Conservation (phyloP, 23 red algal genomes). For the Gracilaria domingensis region DNA sequence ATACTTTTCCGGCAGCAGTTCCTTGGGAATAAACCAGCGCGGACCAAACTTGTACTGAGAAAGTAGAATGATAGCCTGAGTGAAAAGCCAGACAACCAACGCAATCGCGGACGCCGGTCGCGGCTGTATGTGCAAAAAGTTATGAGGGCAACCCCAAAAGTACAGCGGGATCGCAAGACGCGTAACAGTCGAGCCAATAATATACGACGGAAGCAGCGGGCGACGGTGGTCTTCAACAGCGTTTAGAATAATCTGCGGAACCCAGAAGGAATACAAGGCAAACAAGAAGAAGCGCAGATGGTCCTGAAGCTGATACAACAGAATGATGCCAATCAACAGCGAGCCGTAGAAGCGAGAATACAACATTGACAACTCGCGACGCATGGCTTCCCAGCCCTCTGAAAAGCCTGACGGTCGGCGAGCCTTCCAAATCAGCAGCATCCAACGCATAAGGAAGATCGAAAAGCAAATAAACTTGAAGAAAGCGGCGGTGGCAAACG, state of each 20-base stretch:
- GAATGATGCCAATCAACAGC: constrained; percentile 83
- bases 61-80: constrained; percentile 73
- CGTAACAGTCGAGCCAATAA: constrained; percentile 64
- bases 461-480: constrained; percentile 95
- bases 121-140: constrained; percentile 90
- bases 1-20: constrained; percentile 89
- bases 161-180: constrained; percentile 85
- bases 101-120: constrained; percentile 54
- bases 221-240: constrained; percentile 77
- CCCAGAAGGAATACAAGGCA: constrained; percentile 86
- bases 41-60: constrained; percentile 85
- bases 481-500: constrained; percentile 94
- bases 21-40: constrained; percentile 92
- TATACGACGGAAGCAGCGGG: constrained; percentile 78
- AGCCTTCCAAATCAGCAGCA: constrained; percentile 94
- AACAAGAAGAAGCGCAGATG: constrained; percentile 83
- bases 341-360: constrained; percentile 93
- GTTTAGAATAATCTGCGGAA: constrained; percentile 87
- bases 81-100: constrained; percentile 75
- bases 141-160: constrained; percentile 80
- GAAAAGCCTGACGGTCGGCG: constrained; percentile 77
- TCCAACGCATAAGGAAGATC: constrained; percentile 91
- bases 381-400: constrained; percentile 92
- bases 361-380: constrained; percentile 87
- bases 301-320: constrained; percentile 88